Conservation (phyloP, 169 alveolate genomes). For the Plasmodium yoelii region DNA sequence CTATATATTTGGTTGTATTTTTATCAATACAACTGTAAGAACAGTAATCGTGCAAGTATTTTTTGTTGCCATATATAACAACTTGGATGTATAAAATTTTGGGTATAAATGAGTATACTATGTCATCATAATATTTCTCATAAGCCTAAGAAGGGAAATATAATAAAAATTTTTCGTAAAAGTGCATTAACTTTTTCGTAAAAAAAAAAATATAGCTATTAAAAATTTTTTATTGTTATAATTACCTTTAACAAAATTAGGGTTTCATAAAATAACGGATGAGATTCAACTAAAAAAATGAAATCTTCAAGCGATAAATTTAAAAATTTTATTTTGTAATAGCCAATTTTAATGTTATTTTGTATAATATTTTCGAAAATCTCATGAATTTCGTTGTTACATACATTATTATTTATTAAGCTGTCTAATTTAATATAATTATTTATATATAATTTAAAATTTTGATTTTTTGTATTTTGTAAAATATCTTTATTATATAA, state of each 20-base stretch:
- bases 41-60: slow-evolving; percentile 48
- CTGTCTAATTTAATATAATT: slow-evolving; percentile 12
- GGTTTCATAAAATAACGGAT: slow-evolving; percentile 63
- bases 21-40: slow-evolving; percentile 69
- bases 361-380: slow-evolving; percentile 41
- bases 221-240: too few relatives aligned
- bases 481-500: slow-evolving; percentile 29
- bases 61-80: slow-evolving; percentile 42
- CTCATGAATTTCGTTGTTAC: slow-evolving; percentile 20
- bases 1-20: slow-evolving; percentile 38
- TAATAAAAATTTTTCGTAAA: not conserved
- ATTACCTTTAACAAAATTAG: slow-evolving; percentile 58
- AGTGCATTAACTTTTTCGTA: not conserved
- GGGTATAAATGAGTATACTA: slow-evolving; percentile 67
- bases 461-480: slow-evolving; percentile 7
- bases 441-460: slow-evolving; percentile 29
- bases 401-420: slow-evolving; percentile 8
- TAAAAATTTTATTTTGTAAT: slow-evolving; percentile 48
- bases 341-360: slow-evolving; percentile 8
- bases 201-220: not conserved
- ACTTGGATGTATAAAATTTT: slow-evolving; percentile 64
- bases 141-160: slow-evolving; percentile 41
- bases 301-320: slow-evolving; percentile 30
- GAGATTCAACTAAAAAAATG: slow-evolving; percentile 37
- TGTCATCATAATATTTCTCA: slow-evolving; percentile 56